Evolutionary conservation across 352 stramenopile species (phyloP), one percentile per base, ranked within the genome.

Genomic region (Phytopythium oedochilum): DNA sequence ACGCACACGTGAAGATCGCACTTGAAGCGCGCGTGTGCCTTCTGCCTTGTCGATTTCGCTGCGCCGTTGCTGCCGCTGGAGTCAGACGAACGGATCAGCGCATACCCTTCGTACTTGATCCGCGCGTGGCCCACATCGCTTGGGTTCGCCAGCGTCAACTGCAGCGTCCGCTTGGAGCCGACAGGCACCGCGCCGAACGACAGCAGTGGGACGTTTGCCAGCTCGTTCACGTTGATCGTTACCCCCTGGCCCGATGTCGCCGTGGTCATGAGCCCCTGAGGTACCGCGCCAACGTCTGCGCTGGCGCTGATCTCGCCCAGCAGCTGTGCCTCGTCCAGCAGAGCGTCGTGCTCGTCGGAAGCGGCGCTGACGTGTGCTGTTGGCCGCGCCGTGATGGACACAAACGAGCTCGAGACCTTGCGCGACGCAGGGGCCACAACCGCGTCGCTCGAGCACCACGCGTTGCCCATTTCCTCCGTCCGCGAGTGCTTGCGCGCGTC

Each of bases 1-100:
- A 89, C 77, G 55, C 81, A 89, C 17, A 89, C 53, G 44, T 89
- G 74, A 11, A 91, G 32, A 46, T 91, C 81, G 54, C 81, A 91
- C 43, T 83, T 86, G 58, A 91, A 89, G 7, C 81, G 71, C 29
- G 49, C 18, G 5, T 20, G 39, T 2, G 40, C 43, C 35, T 68
- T 71, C 5, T 57, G 63, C 40, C 59, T 47, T 8, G 65, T 58
- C 25, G 54, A 29, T 20, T 57, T 40, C 1, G 28, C 14, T 23
- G 49, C 42, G 1, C 59, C 40, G 36, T 34, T 56, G 26, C 25
- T 35, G 9, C 35, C 43, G 51, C 56, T 26, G 40, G 47, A 40
- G 14, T 7, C 29, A 7, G 46, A 1, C 14, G 43, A 59, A 10
- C 35, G 65, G n/a, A 66, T 44, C 18, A 89, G 61, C 3, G 58